phyloP scores from a whole-genome alignment of 1,284 basidiomycete genomes.

The Phaffia rhodozyma region DNA sequence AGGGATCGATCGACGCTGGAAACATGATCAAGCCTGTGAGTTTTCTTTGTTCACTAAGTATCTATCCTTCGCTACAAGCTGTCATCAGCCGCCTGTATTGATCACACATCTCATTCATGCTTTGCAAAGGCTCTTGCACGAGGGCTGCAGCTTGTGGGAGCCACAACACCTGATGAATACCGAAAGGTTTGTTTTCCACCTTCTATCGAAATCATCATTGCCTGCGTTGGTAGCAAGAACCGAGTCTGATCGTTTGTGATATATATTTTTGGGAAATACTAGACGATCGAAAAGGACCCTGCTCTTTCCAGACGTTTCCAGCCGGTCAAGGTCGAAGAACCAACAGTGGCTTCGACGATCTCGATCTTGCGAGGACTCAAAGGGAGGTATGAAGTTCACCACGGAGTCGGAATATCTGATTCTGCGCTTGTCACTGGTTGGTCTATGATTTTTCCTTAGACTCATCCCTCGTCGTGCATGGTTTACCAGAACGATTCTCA shows the following conservation, averaged over 20 bases:
- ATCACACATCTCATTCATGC: background rate
- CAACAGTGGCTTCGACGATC: constrained; percentile 70
- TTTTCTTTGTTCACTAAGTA: constrained; percentile 23
- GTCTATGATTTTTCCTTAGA: constrained; percentile 11
- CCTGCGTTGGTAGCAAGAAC: too few species aligned
- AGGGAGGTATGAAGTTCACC: constrained; percentile 70
- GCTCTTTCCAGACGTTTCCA: constrained; percentile 85
- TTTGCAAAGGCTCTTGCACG: constrained; percentile 53
- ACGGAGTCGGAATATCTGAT: constrained; percentile 82
- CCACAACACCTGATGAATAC: constrained; percentile 83
- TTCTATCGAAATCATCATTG: background rate
- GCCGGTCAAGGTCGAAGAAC: constrained; percentile 75
- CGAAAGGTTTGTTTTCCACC: constrained; percentile 40
- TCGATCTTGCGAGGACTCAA: constrained; percentile 82
- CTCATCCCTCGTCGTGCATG: constrained; percentile 1
- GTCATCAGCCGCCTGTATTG: background rate
- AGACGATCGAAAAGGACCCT: constrained; percentile 78
- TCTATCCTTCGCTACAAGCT: background rate
- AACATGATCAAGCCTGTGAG: constrained; percentile 70
- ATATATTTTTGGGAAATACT: background rate
- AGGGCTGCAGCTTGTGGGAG: constrained; percentile 73
- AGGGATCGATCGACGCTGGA: constrained; percentile 81
- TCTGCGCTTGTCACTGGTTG: constrained; percentile 67
- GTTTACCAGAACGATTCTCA: background rate
- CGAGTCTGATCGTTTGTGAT: background rate